phyloP scores from a whole-genome alignment of 306 rosid species.

The Acacia melanoxylon region DNA sequence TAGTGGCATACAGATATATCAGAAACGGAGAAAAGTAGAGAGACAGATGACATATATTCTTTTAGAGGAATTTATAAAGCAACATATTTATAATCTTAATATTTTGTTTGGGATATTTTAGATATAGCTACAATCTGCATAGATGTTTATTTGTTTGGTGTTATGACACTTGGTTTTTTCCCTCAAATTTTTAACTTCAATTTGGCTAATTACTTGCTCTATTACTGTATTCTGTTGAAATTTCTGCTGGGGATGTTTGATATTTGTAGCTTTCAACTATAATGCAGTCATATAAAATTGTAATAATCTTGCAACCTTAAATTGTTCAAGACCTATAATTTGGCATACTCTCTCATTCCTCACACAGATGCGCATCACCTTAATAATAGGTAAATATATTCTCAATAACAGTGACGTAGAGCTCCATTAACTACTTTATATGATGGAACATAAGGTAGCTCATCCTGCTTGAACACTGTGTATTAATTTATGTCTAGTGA shows the following conservation, averaged over 20 bases:
- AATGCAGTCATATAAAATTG: neutral
- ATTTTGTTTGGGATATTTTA: neutral
- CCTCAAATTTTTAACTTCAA: neutral
- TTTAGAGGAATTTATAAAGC: neutral
- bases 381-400: neutral
- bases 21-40: slow-evolving; percentile 6
- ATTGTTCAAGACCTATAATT: slow-evolving; percentile 8
- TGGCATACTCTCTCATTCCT: neutral
- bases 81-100: neutral
- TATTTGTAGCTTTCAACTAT: slow-evolving; percentile 19
- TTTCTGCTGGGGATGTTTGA: neutral
- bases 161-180: neutral
- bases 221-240: neutral
- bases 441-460: neutral
- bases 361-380: neutral
- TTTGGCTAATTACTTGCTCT: neutral
- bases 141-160: slow-evolving; percentile 15
- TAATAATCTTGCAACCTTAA: neutral
- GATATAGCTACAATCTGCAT: neutral
- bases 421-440: slow-evolving; percentile 3
- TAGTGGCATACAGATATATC: too few relatives aligned
- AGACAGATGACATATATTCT: neutral
- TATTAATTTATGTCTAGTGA: slow-evolving; percentile 13
- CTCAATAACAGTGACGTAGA: neutral
- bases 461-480: slow-evolving; percentile 14